Conservation (phyloP, 2,329 filamentous ascomycete species). For the Exserohilum turcica region DNA sequence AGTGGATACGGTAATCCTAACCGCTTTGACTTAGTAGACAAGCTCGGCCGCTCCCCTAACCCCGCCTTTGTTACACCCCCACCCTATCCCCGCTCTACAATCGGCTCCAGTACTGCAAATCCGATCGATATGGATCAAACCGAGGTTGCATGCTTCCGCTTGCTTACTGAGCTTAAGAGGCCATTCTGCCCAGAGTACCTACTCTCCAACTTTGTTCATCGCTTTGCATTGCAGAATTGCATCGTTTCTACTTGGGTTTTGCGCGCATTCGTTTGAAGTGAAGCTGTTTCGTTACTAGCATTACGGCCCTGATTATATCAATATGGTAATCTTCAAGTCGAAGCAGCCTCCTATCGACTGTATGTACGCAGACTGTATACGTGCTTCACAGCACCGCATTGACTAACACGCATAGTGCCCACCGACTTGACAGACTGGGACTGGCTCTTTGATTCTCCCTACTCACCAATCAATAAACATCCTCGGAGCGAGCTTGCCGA, state of each 20-base stretch:
- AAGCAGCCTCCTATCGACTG: constrained; percentile 51
- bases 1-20: constrained; percentile 12
- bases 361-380: constrained; percentile 20
- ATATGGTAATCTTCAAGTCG: constrained; percentile 51
- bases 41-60: constrained; percentile 16
- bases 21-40: constrained; percentile 15
- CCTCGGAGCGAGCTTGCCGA: constrained; percentile 53
- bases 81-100: constrained; percentile 34
- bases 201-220: background rate
- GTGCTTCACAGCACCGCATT: background rate
- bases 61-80: constrained; percentile 24
- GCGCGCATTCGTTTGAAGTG: background rate
- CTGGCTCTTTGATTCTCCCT: constrained; percentile 64
- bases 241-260: too few species aligned
- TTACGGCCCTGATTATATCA: constrained; percentile 1
- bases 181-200: background rate
- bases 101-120: constrained; percentile 38
- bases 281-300: background rate
- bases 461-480: constrained; percentile 55
- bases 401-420: constrained; percentile 52
- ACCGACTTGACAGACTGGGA: constrained; percentile 63
- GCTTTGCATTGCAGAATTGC: background rate
- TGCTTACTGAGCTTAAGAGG: background rate
- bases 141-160: constrained; percentile 22
- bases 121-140: constrained; percentile 21